These are phyloP conservation scores for Hylodesmum podocarpum DNA, from an alignment of 306 rosid genomes.

Conservation along the genomic window DNA sequence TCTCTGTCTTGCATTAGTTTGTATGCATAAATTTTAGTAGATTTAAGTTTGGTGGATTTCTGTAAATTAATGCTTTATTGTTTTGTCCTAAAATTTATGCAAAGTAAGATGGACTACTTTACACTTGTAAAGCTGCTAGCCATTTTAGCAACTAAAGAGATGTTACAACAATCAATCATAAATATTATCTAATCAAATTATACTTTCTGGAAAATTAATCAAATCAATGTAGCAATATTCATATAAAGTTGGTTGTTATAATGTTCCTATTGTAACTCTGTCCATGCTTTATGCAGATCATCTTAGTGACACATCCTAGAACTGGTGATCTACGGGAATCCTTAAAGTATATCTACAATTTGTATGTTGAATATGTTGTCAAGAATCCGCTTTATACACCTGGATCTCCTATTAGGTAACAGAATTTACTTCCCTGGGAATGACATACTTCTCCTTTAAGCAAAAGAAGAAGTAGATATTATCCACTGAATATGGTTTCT, in stretches of 20 bases:
- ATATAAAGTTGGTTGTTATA: not conserved
- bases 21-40: not conserved
- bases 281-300: conserved; percentile 55
- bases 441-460: not conserved
- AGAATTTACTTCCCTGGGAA: not conserved
- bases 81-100: not conserved
- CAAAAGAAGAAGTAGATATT: not conserved
- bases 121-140: not conserved
- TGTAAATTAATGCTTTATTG: not conserved
- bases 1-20: not conserved
- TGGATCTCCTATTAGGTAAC: conserved; percentile 79
- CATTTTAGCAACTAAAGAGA: not conserved
- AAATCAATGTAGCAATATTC: not conserved
- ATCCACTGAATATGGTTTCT: not conserved
- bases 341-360: conserved; percentile 83
- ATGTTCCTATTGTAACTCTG: not conserved
- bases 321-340: conserved; percentile 88
- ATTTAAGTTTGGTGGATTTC: conserved; percentile 10
- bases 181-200: conserved; percentile 20
- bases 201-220: not conserved
- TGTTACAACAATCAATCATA: not conserved
- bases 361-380: conserved; percentile 93
- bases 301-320: conserved; percentile 91
- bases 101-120: not conserved
- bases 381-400: conserved; percentile 88